Conservation (phyloP, 495 filamentous ascomycete genomes). For the Extremus antarcticus region DNA sequence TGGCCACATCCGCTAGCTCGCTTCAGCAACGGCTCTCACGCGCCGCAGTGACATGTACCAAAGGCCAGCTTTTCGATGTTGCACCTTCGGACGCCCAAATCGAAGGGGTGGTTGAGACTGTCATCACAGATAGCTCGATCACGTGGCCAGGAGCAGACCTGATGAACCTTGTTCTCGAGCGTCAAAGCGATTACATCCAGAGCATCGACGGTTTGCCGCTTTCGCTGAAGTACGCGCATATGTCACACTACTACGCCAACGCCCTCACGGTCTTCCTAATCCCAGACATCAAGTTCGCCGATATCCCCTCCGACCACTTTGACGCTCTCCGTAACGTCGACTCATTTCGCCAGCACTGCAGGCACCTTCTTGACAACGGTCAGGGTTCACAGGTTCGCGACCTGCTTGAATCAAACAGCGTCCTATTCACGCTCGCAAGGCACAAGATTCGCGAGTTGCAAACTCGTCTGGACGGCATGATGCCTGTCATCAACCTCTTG, state of each 20-base stretch:
- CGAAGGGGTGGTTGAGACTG: slow-evolving; percentile 64
- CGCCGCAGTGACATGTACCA: slow-evolving; percentile 54
- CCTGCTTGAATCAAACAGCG: slow-evolving; percentile 44
- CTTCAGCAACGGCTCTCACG: slow-evolving; percentile 79
- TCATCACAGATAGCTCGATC: slow-evolving; percentile 43
- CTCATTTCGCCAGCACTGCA: slow-evolving; percentile 58
- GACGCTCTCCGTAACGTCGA: slow-evolving; percentile 67
- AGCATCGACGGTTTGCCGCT: slow-evolving; percentile 70
- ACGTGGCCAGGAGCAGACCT: slow-evolving; percentile 61
- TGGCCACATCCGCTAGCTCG: slow-evolving; percentile 81
- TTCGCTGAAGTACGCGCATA: slow-evolving; percentile 72
- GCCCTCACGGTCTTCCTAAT: slow-evolving; percentile 59
- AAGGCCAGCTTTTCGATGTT: slow-evolving; percentile 75
- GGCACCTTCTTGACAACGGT: slow-evolving; percentile 33
- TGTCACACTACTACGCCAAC: slow-evolving; percentile 94
- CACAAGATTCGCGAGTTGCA: background rate
- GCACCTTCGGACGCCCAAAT: slow-evolving; percentile 63
- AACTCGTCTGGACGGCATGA: background rate
- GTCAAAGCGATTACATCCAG: slow-evolving; percentile 76
- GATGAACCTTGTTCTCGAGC: slow-evolving; percentile 54
- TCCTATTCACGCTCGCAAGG: slow-evolving; percentile 23
- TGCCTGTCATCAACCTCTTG: background rate
- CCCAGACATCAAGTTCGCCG: slow-evolving; percentile 17
- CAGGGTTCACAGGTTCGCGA: slow-evolving; percentile 32
- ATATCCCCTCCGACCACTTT: slow-evolving; percentile 48